Percentiles rank a stretch among this genome's conserved stretches.
These are phyloP conservation scores for Lentinula novae-zelandiae DNA, from an alignment of 1,284 basidiomycete genomes.

Conservation along the genomic window DNA sequence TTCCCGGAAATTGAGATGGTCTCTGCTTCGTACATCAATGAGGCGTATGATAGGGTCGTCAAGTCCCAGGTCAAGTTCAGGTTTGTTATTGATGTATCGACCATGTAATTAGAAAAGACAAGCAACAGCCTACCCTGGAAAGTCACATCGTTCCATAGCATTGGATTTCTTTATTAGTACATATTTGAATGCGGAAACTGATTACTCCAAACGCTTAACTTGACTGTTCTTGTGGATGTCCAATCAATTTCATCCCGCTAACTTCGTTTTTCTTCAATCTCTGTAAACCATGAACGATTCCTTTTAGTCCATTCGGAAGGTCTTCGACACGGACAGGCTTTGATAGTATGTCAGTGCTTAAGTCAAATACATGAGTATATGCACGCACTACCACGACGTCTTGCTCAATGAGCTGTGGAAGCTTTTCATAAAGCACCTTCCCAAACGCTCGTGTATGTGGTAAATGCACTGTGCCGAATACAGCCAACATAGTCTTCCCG, in stretches of 20 bases:
- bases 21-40: conserved; percentile 7
- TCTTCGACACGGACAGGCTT: conserved; percentile 7
- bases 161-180: background rate
- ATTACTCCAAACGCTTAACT: background rate
- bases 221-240: conserved; percentile 8
- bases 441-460: conserved; percentile 6
- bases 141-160: background rate
- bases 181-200: background rate
- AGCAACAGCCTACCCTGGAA: background rate
- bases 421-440: background rate
- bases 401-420: conserved; percentile 3
- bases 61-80: conserved; percentile 9
- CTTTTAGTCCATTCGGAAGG: conserved; percentile 3
- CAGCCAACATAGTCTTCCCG: conserved; percentile 3
- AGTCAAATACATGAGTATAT: background rate
- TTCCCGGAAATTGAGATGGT: conserved; percentile 2
- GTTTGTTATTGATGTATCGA: conserved; percentile 1
- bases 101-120: background rate
- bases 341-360: background rate
- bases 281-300: conserved; percentile 4
- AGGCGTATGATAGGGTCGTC: conserved; percentile 5
- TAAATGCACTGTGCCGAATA: conserved; percentile 2
- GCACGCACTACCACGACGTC: conserved; percentile 2
- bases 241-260: conserved; percentile 10
- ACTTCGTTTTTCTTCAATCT: conserved; percentile 5